These are phyloP conservation scores for Penicillium vulpinum DNA, from an alignment of 2,329 filamentous ascomycete genomes.

Conservation along the genomic window DNA sequence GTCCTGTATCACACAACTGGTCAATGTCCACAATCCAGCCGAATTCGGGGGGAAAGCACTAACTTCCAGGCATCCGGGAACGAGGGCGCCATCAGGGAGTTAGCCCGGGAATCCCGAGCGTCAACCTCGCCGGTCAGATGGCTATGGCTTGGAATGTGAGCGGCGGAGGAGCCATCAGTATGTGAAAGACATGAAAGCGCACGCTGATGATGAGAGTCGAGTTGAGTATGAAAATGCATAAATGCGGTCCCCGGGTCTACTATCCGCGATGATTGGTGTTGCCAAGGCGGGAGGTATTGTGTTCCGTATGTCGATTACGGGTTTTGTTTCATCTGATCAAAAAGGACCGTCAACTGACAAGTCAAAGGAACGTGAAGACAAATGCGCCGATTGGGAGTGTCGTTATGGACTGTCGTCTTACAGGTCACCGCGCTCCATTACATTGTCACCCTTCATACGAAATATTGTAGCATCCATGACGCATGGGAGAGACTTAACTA, in stretches of 20 bases:
- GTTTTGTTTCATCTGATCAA: not conserved
- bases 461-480: not conserved
- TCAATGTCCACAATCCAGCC: slow-evolving; percentile 17
- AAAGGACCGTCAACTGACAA: too few species aligned
- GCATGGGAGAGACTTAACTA: not conserved
- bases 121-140: slow-evolving; percentile 58
- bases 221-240: slow-evolving; percentile 16
- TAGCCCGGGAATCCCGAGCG: slow-evolving; percentile 49
- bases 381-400: not conserved
- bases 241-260: slow-evolving; percentile 2
- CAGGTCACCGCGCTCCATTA: not conserved
- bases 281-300: slow-evolving; percentile 13
- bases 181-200: slow-evolving; percentile 5
- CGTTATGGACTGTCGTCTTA: not conserved
- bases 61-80: slow-evolving; percentile 56
- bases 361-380: not conserved
- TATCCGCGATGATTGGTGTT: slow-evolving; percentile 7
- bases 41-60: slow-evolving; percentile 27
- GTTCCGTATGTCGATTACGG: slow-evolving; percentile 1
- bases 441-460: too few species aligned
- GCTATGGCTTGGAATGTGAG: slow-evolving; percentile 53
- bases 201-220: slow-evolving; percentile 4
- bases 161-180: slow-evolving; percentile 58
- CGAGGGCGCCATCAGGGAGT: slow-evolving; percentile 45
- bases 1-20: slow-evolving; percentile 25